Evolutionary conservation across 306 rosid species (phyloP), one percentile per base, ranked within the genome.

Genomic region (Crotalaria pallida): DNA sequence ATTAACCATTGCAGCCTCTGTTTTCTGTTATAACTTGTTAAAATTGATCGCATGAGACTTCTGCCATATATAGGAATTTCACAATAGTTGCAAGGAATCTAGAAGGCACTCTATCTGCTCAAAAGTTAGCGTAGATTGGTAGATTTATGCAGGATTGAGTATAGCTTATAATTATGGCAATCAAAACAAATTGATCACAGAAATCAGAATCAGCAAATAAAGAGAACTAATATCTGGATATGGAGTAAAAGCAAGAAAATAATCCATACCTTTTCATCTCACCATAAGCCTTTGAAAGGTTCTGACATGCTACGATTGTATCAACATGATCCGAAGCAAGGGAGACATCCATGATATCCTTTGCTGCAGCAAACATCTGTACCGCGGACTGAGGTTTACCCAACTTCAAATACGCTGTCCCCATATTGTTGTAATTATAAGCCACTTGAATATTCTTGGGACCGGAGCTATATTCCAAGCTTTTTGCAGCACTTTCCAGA

Each of bases 341-440:
- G n/a, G n/a, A n/a, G n/a, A n/a, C n/a, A n/a, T n/a, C n/a, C n/a
- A n/a, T n/a, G n/a, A n/a, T n/a, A n/a, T n/a, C n/a, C 85, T 86
- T 89, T n/a, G 96, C 96, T 21, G 90, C 84, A 0, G 96, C 96
- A 79, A 92, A 89, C 96, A 88, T 90, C 73, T 92, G 98, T 1
- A 91, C 96, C 48, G 98, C 96, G 12, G 98, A 90, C 80, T 92
- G 96, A 58, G 93, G 96, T 77, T 96, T 87, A 70, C 84, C 91
- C 79, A 92, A 83, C 78, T 92, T 96, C 74, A 89, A 77, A 82
- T 88, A 89, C 21, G 98, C 98, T 29, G 98, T 96, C 67, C 96
- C 98, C 70, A 92, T 80, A 73, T 92, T 92, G 84, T 89, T 92
- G 87, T 89, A 92, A 47, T 89, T 86, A 69, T 92, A 92, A 38